Conservation (phyloP, 176 grass and related monocot species). For the Miscanthus lutarioriparius region DNA sequence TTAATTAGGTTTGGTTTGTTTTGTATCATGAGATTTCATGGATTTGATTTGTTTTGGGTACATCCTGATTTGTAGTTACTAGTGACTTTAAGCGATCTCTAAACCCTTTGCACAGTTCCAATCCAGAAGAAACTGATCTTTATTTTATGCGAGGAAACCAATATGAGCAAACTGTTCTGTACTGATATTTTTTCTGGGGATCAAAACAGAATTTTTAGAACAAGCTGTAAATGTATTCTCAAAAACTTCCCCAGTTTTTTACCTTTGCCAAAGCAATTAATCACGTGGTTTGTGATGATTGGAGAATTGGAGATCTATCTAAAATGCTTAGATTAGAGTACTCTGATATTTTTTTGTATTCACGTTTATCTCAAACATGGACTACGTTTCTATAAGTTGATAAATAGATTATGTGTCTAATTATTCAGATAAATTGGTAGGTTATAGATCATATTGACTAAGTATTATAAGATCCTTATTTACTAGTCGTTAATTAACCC, state of each 20-base stretch:
- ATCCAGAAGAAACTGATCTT: neutral
- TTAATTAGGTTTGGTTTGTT: neutral
- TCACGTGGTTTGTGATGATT: neutral
- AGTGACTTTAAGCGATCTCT: neutral
- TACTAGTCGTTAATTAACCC: neutral
- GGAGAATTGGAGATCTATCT: constrained; percentile 16
- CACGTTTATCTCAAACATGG: constrained; percentile 17
- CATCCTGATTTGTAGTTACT: neutral
- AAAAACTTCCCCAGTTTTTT: neutral
- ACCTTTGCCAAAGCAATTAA: neutral
- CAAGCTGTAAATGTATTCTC: neutral
- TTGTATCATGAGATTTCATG: constrained; percentile 1
- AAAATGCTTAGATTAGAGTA: neutral
- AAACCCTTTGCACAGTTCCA: neutral
- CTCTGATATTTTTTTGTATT: neutral
- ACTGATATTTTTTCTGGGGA: neutral
- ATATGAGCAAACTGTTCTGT: neutral
- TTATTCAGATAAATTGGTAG: neutral
- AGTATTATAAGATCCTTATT: constrained; percentile 8
- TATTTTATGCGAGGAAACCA: constrained; percentile 10
- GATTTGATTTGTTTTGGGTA: neutral
- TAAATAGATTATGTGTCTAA: neutral
- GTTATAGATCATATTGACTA: neutral
- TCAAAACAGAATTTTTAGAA: neutral
- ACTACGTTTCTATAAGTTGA: neutral